phyloP scores from a whole-genome alignment of 495 filamentous ascomycete genomes.

The Xylaria curta region DNA sequence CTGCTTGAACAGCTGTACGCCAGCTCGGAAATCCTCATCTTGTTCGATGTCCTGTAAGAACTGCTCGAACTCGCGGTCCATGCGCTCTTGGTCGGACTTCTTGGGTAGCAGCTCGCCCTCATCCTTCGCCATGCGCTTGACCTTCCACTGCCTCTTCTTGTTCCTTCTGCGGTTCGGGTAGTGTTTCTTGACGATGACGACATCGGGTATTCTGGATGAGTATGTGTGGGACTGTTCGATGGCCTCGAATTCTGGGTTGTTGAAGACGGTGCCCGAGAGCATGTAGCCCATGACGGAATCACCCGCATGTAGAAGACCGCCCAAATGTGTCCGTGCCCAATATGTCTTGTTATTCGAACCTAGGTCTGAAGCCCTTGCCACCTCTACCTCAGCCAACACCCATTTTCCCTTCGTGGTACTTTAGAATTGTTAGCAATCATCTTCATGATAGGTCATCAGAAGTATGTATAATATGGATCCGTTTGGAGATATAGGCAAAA shows the following conservation, averaged over 20 bases:
- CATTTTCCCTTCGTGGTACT: conserved; percentile 72
- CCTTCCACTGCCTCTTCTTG: conserved; percentile 85
- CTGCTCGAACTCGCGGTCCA: conserved; percentile 93
- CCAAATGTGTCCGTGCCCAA: conserved; percentile 88
- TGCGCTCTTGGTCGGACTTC: conserved; percentile 80
- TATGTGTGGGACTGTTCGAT: conserved; percentile 74
- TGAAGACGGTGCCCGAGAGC: conserved; percentile 87
- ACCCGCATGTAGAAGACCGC: conserved; percentile 82
- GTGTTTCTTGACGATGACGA: conserved; percentile 94
- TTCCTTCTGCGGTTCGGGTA: conserved; percentile 84
- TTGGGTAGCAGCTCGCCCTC: conserved; percentile 79
- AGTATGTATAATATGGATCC: no score
- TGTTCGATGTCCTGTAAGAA: conserved; percentile 97
- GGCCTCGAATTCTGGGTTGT: conserved; percentile 81
- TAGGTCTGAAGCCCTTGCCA: conserved; percentile 88
- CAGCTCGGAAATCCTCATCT: conserved; percentile 83
- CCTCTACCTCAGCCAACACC: conserved; percentile 81
- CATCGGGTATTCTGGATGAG: conserved; percentile 82
- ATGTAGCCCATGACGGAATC: conserved; percentile 94
- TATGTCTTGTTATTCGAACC: conserved; percentile 85
- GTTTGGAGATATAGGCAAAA: background rate
- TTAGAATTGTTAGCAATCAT: background rate
- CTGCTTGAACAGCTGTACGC: conserved; percentile 84
- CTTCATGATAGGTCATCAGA: background rate
- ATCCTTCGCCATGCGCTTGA: conserved; percentile 91